A percentile compares a stretch with the other conserved stretches of the same genome.
Conservation (phyloP, 2,329 filamentous ascomycete genomes). For the Phymatotrichopsis omnivora region DNA sequence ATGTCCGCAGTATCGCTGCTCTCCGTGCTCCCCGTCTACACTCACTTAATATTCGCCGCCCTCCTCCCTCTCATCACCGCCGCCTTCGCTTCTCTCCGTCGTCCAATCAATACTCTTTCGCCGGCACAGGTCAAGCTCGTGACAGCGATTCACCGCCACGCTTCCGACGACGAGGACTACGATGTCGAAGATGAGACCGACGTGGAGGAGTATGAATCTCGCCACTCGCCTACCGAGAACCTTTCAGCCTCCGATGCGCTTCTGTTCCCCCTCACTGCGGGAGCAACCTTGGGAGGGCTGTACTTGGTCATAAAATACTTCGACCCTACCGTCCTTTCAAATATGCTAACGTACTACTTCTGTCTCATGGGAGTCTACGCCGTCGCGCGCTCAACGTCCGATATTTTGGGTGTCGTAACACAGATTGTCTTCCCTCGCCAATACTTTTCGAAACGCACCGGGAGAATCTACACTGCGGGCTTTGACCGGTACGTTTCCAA, state of each 20-base stretch:
- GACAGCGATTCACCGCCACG: no score
- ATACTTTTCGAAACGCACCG: conserved; percentile 19
- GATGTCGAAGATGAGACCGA: conserved; percentile 42
- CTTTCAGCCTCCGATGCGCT: conserved; percentile 70
- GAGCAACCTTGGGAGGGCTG: conserved; percentile 57
- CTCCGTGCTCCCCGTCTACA: conserved; percentile 25
- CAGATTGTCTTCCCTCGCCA: conserved; percentile 58
- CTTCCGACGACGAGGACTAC: conserved; percentile 37
- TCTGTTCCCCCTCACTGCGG: conserved; percentile 71
- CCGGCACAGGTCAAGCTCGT: conserved; percentile 18
- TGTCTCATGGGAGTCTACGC: conserved; percentile 69
- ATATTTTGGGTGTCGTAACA: conserved; percentile 53
- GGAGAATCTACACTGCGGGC: conserved; percentile 21
- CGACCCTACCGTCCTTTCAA: conserved; percentile 71
- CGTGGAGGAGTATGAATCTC: conserved; percentile 46
- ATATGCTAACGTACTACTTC: conserved; percentile 74
- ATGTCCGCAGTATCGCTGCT: no score
- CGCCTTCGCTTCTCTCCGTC: conserved; percentile 26
- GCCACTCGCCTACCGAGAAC: conserved; percentile 50
- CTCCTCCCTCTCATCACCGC: conserved; percentile 27
- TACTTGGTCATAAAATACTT: conserved; percentile 89
- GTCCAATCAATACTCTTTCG: conserved; percentile 26
- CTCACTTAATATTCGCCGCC: conserved; percentile 25
- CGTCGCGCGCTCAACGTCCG: conserved; percentile 62
- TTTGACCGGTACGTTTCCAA: conserved; percentile 22